Evolutionary conservation across 108 stramenopile species (phyloP).

Genomic region (Chaetoceros tenuissimus): DNA sequence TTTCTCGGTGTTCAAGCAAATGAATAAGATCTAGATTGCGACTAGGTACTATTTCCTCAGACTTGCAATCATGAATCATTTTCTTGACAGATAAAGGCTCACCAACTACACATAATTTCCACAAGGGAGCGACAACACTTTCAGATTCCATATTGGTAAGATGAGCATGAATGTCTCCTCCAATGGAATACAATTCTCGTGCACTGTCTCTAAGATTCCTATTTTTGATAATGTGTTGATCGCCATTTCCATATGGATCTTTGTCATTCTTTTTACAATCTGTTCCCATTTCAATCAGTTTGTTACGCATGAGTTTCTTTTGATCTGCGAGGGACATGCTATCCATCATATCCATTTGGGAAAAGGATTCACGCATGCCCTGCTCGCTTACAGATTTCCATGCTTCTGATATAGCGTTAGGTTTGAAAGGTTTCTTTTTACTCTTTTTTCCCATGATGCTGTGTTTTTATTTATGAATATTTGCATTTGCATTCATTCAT

Average conservation of each 20-base stretch:
- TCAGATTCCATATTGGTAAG: slow-evolving; percentile 4
- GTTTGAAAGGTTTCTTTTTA: too few relatives aligned
- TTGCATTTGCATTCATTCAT: too few relatives aligned
- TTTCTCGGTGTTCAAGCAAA: slow-evolving; percentile 23
- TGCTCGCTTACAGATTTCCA: too few relatives aligned
- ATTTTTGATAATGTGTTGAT: slow-evolving; percentile 12
- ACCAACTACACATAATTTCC: slow-evolving; percentile 10
- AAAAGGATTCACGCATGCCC: too few relatives aligned
- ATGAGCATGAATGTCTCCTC: too few relatives aligned
- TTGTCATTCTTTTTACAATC: slow-evolving; percentile 18
- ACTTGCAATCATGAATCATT: background rate
- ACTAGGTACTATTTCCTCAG: background rate
- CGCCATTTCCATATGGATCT: slow-evolving; percentile 34
- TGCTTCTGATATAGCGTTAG: too few relatives aligned
- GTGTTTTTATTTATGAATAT: too few relatives aligned
- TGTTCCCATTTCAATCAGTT: slow-evolving; percentile 21
- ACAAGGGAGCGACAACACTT: slow-evolving; percentile 9
- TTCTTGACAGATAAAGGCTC: slow-evolving; percentile 3
- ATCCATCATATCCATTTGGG: too few relatives aligned
- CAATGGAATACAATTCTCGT: slow-evolving; percentile 15
- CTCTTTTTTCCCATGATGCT: too few relatives aligned
- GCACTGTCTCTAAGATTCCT: slow-evolving; percentile 4
- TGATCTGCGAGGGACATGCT: too few relatives aligned
- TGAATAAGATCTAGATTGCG: background rate
- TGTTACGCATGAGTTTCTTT: slow-evolving; percentile 11